phyloP scores from a whole-genome alignment of 2,329 filamentous ascomycete species.

The Fonsecaea multimorphosa region DNA sequence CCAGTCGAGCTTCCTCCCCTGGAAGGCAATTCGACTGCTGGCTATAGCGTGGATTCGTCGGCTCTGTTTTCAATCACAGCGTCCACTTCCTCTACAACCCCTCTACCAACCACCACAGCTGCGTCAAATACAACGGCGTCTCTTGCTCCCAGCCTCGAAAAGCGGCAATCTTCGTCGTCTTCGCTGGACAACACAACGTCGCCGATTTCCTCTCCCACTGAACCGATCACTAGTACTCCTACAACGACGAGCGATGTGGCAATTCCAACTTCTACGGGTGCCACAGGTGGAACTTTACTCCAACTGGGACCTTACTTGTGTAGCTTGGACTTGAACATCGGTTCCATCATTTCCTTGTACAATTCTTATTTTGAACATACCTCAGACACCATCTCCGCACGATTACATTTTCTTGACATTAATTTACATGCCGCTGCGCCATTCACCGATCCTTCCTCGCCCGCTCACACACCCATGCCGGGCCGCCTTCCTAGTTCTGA shows the following conservation, averaged over 20 bases:
- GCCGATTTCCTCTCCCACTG: constrained; percentile 6
- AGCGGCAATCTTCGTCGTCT: constrained; percentile 17
- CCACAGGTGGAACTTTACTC: constrained; percentile 37
- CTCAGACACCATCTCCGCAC: constrained; percentile 61
- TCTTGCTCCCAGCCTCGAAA: constrained; percentile 2
- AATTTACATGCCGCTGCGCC: constrained; percentile 65
- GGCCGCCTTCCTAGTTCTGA: constrained; percentile 52
- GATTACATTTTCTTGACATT: constrained; percentile 60
- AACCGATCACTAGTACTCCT: constrained; percentile 3
- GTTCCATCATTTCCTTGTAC: constrained; percentile 58
- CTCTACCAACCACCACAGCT: background rate
- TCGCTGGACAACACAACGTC: constrained; percentile 10
- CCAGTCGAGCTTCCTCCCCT: constrained; percentile 52
- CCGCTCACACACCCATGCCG: constrained; percentile 50
- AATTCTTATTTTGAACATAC: constrained; percentile 61
- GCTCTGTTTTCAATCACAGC: constrained; percentile 30
- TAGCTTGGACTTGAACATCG: constrained; percentile 59
- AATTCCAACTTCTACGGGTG: constrained; percentile 35
- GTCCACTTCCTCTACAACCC: constrained; percentile 11
- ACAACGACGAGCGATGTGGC: constrained; percentile 26
- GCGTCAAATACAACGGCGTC: constrained; percentile 7
- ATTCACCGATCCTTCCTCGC: constrained; percentile 49
- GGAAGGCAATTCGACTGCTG: constrained; percentile 32
- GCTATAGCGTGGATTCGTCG: constrained; percentile 30
- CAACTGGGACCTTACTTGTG: constrained; percentile 63